Conservation (phyloP, 345 rosid species). For the Cardiospermum halicacabum region DNA sequence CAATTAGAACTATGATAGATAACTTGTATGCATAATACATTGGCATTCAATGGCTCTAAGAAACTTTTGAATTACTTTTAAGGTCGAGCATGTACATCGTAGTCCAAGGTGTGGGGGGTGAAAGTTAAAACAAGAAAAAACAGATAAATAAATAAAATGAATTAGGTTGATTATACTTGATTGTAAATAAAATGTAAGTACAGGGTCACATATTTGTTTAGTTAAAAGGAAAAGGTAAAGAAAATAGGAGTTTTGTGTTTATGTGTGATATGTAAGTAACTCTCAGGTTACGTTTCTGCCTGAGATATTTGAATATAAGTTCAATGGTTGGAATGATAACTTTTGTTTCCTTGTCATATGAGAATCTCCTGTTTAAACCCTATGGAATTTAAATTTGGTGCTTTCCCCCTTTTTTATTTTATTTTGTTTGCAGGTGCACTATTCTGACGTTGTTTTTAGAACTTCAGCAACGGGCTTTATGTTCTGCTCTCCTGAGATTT, state of each 20-base stretch:
- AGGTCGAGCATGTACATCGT: no score
- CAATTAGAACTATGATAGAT: not conserved
- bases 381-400: constrained; percentile 14
- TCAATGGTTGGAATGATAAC: not conserved
- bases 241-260: not conserved
- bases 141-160: no score
- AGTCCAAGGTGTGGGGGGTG: no score
- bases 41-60: not conserved
- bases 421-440: constrained; percentile 45
- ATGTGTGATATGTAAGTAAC: no score
- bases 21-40: not conserved
- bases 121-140: no score
- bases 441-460: constrained; percentile 11
- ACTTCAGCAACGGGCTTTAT: constrained; percentile 44
- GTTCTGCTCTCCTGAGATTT: constrained; percentile 42
- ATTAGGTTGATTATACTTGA: no score
- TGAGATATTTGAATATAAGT: constrained; percentile 11
- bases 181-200: constrained; percentile 6
- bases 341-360: not conserved
- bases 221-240: not conserved
- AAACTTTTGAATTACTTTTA: not conserved
- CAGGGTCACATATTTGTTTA: not conserved
- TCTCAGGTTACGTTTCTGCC: constrained; percentile 10
- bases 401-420: constrained; percentile 13
- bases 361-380: not conserved